Base-by-base conservation (phyloP, 75 land plant genomes). In the Picea sitchensis region DNA sequence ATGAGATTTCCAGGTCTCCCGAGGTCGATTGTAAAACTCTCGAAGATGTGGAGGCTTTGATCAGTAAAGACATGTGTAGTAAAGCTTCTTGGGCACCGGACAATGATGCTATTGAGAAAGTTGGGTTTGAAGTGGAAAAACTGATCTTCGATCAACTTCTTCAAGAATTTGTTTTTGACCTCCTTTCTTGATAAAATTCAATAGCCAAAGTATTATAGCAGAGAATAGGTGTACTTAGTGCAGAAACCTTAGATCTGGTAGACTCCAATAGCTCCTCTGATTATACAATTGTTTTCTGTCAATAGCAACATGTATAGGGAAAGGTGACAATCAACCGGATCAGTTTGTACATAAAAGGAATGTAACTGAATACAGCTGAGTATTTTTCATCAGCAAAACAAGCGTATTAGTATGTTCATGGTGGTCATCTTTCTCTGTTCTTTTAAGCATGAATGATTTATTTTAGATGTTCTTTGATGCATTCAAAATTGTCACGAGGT, bases 21-120 rank as follows among this genome's bases (percentile, higher is more conserved):
- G 17, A 59, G 41, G 80, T 77, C 0, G 79, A 87, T 68, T 83
- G 84, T 76, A 44, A 57, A 65, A 73, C 58, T 31, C 7, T 80
- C 30, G 62, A 73, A 47, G 82, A 83, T 68, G 65, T 79, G 26
- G 84, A 83, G 61, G 31, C 72, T 30, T 61, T 83, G 41, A 69
- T 79, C 30, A 31, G 26, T 57, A 54, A 61, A 21, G 84, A 83
- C 61, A 38, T 83, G 75, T 56, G 57, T n/a, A 71, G 1, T 18
- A 41, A 71, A 41, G 23, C 23, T 44, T 54, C 51, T 71, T 71
- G 73, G 73, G 54, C 54, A 38, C 51, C 41, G 20, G 73, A 71
- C 44, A 47, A 71, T 41, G 54, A 69, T 20, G 73, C 36, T 71
- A 71, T 71, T 71, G 73, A 71, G 51, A 71, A 71, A 20, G 54